These are phyloP conservation scores for Aurantiochytrium sp. DNA, from an alignment of 108 stramenopile genomes.

Conservation along the genomic window DNA sequence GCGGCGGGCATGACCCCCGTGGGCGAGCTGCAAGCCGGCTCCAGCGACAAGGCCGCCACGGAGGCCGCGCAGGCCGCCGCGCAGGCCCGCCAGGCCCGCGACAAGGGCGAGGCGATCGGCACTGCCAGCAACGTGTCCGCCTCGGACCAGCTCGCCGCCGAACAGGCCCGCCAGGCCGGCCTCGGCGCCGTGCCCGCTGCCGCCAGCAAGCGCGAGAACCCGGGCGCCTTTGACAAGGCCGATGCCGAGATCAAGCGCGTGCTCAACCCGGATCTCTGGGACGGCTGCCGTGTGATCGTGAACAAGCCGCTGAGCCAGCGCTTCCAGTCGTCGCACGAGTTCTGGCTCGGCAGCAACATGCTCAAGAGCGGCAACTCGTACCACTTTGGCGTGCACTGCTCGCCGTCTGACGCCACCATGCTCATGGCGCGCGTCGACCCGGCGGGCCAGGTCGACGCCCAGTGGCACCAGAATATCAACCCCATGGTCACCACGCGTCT, in stretches of 20 bases:
- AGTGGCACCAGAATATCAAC: neutral
- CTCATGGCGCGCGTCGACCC: neutral
- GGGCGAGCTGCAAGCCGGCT: neutral
- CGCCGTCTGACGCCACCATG: neutral
- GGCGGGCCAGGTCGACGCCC: neutral
- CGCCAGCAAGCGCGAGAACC: neutral
- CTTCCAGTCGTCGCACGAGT: slow-evolving; percentile 15
- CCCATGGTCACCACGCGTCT: neutral
- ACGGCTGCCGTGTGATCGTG: neutral
- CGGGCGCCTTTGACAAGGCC: slow-evolving; percentile 14
- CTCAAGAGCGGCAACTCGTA: slow-evolving; percentile 8
- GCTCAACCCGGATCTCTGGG: neutral
- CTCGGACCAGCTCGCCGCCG: neutral
- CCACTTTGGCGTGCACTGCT: slow-evolving; percentile 16
- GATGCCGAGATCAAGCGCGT: neutral
- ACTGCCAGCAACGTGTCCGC: neutral
- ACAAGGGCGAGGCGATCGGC: neutral
- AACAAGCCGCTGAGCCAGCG: neutral
- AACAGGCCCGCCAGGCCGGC: neutral
- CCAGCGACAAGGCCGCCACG: neutral
- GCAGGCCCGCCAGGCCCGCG: neutral
- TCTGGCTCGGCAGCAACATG: slow-evolving; percentile 19
- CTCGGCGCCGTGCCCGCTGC: neutral
- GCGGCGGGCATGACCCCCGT: neutral
- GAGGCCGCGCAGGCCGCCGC: neutral